A percentile compares a stretch with the other conserved stretches of the same genome.
These are phyloP conservation scores for Pleurotus salmoneostramineus DNA, from an alignment of 768 basidiomycete species.

Conservation along the genomic window DNA sequence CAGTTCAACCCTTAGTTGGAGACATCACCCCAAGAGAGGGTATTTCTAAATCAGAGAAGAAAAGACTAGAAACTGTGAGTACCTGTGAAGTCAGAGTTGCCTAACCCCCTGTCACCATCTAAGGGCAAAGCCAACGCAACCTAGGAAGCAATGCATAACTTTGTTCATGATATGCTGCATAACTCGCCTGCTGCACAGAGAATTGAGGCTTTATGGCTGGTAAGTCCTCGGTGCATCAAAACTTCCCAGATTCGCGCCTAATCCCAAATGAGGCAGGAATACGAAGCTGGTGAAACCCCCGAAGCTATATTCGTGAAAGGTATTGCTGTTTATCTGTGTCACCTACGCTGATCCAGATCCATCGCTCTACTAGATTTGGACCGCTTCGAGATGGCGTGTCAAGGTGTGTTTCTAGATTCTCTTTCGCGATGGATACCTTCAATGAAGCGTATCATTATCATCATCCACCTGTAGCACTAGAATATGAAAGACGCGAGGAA, in stretches of 20 bases:
- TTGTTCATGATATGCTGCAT: conserved; percentile 88
- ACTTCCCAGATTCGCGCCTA: neutral
- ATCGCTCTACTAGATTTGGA: conserved; percentile 65
- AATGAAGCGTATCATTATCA: neutral
- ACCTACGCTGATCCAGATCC: too few relatives aligned
- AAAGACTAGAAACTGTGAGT: conserved; percentile 64
- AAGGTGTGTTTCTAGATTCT: conserved; percentile 42
- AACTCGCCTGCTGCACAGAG: conserved; percentile 60
- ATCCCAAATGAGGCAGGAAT: conserved; percentile 52
- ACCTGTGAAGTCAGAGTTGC: neutral
- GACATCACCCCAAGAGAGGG: conserved; percentile 92
- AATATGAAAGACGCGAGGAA: conserved; percentile 61
- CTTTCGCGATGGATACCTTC: neutral
- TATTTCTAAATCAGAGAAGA: conserved; percentile 79
- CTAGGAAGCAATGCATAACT: conserved; percentile 88
- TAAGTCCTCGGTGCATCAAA: conserved; percentile 19
- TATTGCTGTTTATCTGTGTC: conserved; percentile 13
- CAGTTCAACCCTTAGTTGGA: conserved; percentile 52
- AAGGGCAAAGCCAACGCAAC: neutral
- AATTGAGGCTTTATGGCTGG: conserved; percentile 72
- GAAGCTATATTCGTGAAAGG: conserved; percentile 91
- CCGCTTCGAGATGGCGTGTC: conserved; percentile 82
- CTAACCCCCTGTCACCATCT: neutral
- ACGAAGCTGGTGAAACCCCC: conserved; percentile 66
- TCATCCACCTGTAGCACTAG: conserved; percentile 43